Conservation (phyloP, 495 filamentous ascomycete species). For the Pseudevernia furfuracea region DNA sequence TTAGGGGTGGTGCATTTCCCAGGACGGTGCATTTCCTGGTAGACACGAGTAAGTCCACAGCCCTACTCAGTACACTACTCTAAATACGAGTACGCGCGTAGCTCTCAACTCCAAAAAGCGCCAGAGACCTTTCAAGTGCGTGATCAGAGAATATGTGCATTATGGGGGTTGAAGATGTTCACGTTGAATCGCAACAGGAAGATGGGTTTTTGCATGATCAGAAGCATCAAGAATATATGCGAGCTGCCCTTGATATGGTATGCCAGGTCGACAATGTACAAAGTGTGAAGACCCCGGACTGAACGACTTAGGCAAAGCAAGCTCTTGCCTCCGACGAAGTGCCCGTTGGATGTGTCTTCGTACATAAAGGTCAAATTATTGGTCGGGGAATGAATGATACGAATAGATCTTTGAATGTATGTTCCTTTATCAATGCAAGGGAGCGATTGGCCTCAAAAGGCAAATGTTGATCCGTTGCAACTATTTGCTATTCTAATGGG, state of each 20-base stretch:
- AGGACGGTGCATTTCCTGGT: too few species aligned
- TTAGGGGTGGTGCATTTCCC: too few species aligned
- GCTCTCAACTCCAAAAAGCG: too few species aligned
- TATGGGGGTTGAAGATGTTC: not conserved
- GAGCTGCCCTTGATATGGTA: conserved; percentile 17
- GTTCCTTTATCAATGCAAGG: not conserved
- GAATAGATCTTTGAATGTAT: conserved; percentile 69
- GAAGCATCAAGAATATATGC: conserved; percentile 17
- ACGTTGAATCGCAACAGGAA: not conserved
- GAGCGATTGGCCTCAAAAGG: not conserved
- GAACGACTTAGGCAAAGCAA: conserved; percentile 54
- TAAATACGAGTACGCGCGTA: not conserved
- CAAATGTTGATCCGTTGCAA: not conserved
- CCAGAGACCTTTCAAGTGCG: not conserved
- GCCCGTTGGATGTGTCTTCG: conserved; percentile 91
- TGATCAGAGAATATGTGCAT: conserved; percentile 44
- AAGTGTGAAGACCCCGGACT: not conserved
- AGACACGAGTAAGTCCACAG: too few species aligned
- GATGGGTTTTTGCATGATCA: not conserved
- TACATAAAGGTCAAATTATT: conserved; percentile 64
- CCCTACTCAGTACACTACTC: too few species aligned
- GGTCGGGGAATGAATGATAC: conserved; percentile 92
- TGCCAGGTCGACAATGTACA: not conserved
- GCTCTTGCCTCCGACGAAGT: conserved; percentile 82
- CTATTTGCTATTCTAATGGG: conserved; percentile 3